phyloP scores from a whole-genome alignment of 257 asterid species.

The Solanum ossicruentum region DNA sequence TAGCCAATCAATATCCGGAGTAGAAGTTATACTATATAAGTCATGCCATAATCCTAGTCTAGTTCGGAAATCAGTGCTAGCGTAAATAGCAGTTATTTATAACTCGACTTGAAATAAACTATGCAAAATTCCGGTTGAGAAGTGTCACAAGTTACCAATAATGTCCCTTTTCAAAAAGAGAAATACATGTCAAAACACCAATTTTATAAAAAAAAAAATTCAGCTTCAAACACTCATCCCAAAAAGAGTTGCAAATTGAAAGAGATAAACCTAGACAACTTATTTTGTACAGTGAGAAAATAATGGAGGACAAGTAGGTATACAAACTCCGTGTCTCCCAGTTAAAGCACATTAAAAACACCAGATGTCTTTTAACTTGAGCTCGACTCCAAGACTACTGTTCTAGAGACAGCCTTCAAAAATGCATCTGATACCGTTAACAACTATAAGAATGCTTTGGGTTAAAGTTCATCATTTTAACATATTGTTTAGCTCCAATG shows the following conservation, averaged over 20 bases:
- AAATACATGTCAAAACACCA: too few species aligned
- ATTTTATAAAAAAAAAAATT: too few species aligned
- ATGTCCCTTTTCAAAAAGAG: too few species aligned
- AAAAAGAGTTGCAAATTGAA: neutral
- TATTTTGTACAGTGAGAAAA: neutral
- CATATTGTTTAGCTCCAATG: slow-evolving; percentile 2
- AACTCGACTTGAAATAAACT: too few species aligned
- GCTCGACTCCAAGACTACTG: neutral
- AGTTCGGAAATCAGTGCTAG: too few species aligned
- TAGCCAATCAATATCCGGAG: too few species aligned
- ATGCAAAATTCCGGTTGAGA: too few species aligned
- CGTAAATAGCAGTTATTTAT: too few species aligned
- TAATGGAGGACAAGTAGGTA: neutral
- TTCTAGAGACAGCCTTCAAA: neutral
- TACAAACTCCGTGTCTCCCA: neutral
- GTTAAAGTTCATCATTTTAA: neutral
- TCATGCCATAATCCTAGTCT: too few species aligned
- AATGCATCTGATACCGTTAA: neutral
- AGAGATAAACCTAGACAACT: neutral
- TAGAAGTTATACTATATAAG: too few species aligned
- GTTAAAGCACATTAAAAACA: neutral
- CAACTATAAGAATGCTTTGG: neutral
- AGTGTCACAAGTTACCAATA: too few species aligned
- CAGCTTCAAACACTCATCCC: neutral
- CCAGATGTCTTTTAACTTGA: neutral